Evolutionary conservation across 805 yeast genomes (phyloP).

Genomic region (Metschnikowia shivogae): DNA sequence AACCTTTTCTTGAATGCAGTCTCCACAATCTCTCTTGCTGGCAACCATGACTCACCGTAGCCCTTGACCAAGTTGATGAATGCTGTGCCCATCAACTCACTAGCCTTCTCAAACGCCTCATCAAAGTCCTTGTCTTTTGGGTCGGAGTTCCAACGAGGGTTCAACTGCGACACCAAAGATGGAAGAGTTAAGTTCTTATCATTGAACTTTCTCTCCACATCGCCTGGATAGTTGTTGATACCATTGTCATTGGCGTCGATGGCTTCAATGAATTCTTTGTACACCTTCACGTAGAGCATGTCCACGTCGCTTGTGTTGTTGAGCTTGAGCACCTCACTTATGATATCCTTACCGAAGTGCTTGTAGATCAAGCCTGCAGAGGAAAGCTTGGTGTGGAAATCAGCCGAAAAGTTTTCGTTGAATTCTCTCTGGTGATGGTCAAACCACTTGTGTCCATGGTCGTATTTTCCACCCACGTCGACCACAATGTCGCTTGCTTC

Average conservation of each 20-base stretch:
- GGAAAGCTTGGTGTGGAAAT: conserved; percentile 72
- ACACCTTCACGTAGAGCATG: conserved; percentile 68
- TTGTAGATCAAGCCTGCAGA: conserved; percentile 94
- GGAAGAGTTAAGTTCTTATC: conserved; percentile 76
- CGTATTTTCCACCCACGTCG: conserved; percentile 92
- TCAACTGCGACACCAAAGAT: conserved; percentile 68
- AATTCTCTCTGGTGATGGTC: conserved; percentile 98
- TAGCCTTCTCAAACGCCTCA: conserved; percentile 62
- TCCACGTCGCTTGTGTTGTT: conserved; percentile 43
- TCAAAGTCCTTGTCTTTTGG: conserved; percentile 65
- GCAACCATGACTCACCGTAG: conserved; percentile 85
- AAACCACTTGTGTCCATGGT: conserved; percentile 67
- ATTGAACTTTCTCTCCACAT: conserved; percentile 58
- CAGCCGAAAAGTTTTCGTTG: conserved; percentile 60
- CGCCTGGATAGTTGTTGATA: conserved; percentile 59
- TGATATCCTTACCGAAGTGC: conserved; percentile 72
- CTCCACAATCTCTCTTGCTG: conserved; percentile 76
- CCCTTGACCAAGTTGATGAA: conserved; percentile 64
- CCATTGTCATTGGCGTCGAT: conserved; percentile 97
- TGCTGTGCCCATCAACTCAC: conserved; percentile 76
- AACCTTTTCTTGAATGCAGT: conserved; percentile 63
- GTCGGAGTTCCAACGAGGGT: conserved; percentile 81
- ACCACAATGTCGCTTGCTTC: conserved; percentile 87
- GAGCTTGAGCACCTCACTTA: conserved; percentile 47
- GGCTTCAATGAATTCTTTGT: conserved; percentile 83